Conservation (phyloP, 2,329 filamentous ascomycete species). For the Coniochaeta sp. region DNA sequence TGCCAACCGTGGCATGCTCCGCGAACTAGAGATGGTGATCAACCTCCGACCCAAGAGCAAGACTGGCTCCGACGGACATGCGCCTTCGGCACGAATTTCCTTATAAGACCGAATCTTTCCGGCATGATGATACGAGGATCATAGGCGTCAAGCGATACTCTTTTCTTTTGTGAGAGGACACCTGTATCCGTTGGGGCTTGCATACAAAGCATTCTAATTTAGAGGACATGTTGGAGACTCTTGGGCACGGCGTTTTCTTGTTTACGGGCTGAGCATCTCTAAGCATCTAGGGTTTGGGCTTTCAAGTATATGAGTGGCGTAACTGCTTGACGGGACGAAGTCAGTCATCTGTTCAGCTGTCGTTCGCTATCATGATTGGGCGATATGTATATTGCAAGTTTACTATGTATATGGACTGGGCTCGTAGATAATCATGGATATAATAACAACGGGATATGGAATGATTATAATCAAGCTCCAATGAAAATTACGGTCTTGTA, state of each 20-base stretch:
- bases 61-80: conserved; percentile 9
- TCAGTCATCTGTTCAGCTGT: neutral
- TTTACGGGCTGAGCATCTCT: neutral
- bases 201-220: neutral
- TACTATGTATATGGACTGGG: neutral
- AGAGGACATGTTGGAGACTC: neutral
- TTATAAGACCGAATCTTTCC: conserved; percentile 23
- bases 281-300: neutral
- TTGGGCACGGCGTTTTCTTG: neutral
- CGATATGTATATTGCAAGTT: neutral
- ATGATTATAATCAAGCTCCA: too few relatives aligned
- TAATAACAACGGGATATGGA: neutral
- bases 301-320: neutral
- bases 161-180: neutral
- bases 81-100: conserved; percentile 27
- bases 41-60: conserved; percentile 36
- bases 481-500: too few relatives aligned
- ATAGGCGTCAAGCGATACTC: neutral
- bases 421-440: neutral
- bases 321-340: neutral
- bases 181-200: neutral
- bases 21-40: conserved; percentile 88
- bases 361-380: neutral
- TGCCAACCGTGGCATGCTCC: conserved; percentile 81
- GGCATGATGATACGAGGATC: neutral